These are phyloP conservation scores for Microsporum audouinii DNA, from an alignment of 2,329 filamentous ascomycete species.

Conservation along the genomic window DNA sequence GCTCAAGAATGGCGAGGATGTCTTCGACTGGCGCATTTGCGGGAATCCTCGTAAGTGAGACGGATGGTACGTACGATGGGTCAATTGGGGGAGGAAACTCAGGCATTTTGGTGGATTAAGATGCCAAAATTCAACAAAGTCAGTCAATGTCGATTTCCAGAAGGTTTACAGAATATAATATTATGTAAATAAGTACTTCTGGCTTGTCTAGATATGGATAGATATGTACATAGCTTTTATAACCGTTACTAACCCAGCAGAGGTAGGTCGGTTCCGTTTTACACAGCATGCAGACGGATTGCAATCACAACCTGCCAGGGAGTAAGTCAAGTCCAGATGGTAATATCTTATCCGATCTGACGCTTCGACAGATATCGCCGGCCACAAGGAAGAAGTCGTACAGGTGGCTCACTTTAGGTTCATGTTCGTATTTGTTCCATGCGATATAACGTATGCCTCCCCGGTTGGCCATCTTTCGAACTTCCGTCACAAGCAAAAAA, in stretches of 20 bases:
- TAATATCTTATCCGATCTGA: neutral
- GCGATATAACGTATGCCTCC: neutral
- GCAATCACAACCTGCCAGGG: neutral
- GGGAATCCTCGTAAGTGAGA: neutral
- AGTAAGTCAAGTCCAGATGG: neutral
- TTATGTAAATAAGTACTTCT: neutral
- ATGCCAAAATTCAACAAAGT: neutral
- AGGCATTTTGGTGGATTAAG: neutral
- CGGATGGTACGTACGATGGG: neutral
- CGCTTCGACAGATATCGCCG: neutral
- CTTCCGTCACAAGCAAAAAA: neutral
- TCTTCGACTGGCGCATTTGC: neutral
- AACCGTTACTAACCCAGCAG: neutral
- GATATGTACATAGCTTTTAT: neutral
- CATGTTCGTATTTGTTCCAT: neutral
- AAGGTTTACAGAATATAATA: neutral
- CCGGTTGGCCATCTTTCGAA: neutral
- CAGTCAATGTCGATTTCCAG: neutral
- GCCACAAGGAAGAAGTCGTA: neutral
- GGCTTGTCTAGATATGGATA: neutral
- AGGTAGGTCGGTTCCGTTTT: neutral
- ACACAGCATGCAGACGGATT: neutral
- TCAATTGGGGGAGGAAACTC: conserved; percentile 2
- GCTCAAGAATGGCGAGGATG: neutral
- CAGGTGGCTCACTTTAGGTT: neutral